Base-by-base conservation (phyloP, 495 filamentous ascomycete species). In the Xanthoparmelia taractica region DNA sequence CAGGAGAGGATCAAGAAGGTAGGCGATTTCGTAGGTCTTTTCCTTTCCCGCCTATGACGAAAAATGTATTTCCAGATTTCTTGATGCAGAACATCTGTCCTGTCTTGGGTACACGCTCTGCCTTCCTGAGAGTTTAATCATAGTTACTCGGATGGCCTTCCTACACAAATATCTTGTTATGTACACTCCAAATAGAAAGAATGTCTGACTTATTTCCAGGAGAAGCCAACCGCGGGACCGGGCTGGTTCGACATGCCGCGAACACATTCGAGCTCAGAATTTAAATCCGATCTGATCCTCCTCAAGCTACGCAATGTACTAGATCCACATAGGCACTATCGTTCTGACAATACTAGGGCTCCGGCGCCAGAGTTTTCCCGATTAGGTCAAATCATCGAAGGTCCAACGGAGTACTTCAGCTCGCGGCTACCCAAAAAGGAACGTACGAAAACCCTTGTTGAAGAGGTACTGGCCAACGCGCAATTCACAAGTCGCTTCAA, bases 281-380 rank as follows among this genome's bases (percentile, higher is more conserved):
- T 96, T 27, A 93, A 90, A 72, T 82, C 90, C 60, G 95, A 97
- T 71, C 73, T 97, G 8, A 90, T 96, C 71, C 75, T 96, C 5
- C 73, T 97, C 60, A 84, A 87, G 59, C 92, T 97, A 89, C 87
- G 94, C 65, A 85, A 85, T 60, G 89, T 96, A 11, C 79, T 96
- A 5, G 94, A 96, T 64, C 85, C 91, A 8, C 92, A 97, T 70
- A 81, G 92, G 60, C 87, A 91, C 69, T 97, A 97, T 80, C 94
- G 92, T 70, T 96, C 96, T 73, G 85, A 89, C 52, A 85, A 80
- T 43, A 79, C 79, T 36, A 88, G 87, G 74, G 74, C 77, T 59
- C 72, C 80, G 48, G 71, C 86, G 4, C 94, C 94, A 10, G 81
- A 91, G 63, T 97, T 86, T 72, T 92, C 87, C 33, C 89, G 95